Evolutionary conservation across 371 early-diverging fungal genomes (phyloP).

Genomic region (Apophysomyces variabilis): DNA sequence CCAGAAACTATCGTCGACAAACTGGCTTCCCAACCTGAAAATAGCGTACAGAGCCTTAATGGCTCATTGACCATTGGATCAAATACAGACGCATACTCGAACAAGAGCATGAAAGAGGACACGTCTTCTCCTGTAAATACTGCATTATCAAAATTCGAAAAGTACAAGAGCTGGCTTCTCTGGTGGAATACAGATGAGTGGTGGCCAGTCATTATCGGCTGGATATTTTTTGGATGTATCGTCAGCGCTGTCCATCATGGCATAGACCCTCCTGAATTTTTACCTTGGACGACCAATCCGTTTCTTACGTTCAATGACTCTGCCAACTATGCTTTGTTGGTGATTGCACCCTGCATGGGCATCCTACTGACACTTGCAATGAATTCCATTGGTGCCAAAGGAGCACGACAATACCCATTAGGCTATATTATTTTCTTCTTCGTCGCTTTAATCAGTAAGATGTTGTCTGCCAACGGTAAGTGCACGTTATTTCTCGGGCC

Average conservation of each 20-base stretch:
- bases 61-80: constrained; percentile 8
- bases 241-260: constrained; percentile 49
- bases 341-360: constrained; percentile 57
- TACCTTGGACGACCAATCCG: constrained; percentile 56
- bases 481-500: neutral
- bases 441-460: constrained; percentile 57
- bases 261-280: constrained; percentile 55
- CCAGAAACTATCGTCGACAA: neutral
- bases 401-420: constrained; percentile 47
- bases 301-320: constrained; percentile 51
- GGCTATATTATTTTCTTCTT: constrained; percentile 57
- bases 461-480: constrained; percentile 62
- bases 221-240: constrained; percentile 61
- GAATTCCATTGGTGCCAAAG: constrained; percentile 42
- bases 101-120: neutral
- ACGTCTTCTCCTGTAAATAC: neutral
- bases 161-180: constrained; percentile 45
- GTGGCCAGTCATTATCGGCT: constrained; percentile 70
- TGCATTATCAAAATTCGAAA: constrained; percentile 10
- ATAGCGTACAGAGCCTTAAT: constrained; percentile 2
- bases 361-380: constrained; percentile 52
- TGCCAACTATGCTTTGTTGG: constrained; percentile 54
- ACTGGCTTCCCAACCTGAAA: constrained; percentile 4
- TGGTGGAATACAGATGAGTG: constrained; percentile 72
- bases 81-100: neutral